Evolutionary conservation across 1,284 basidiomycete species (phyloP).

Genomic region (Rhodotorula sp.): DNA sequence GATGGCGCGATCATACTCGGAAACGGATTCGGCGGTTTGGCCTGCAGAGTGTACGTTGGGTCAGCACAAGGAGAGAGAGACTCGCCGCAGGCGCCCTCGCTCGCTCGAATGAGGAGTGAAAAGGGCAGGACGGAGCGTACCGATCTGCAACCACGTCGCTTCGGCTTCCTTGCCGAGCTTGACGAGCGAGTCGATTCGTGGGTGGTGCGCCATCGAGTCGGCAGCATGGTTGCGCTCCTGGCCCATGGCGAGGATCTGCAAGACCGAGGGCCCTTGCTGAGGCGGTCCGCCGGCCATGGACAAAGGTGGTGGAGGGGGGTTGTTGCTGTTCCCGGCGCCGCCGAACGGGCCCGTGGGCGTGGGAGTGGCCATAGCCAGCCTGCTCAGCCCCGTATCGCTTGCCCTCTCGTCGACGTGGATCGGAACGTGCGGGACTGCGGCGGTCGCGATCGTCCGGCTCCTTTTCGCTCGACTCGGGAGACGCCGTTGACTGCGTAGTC

Average conservation of each 20-base stretch:
- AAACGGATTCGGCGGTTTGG: constrained; percentile 36
- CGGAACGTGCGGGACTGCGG: no score
- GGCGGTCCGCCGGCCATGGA: constrained; percentile 34
- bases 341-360: not conserved
- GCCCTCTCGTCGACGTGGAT: no score
- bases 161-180: constrained; percentile 81
- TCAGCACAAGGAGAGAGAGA: not conserved
- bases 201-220: constrained; percentile 37
- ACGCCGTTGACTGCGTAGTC: no score
- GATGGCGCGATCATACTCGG: constrained; percentile 76
- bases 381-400: no score
- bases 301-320: constrained; percentile 32
- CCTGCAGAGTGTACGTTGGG: not conserved
- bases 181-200: constrained; percentile 39
- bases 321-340: constrained; percentile 18
- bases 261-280: constrained; percentile 38
- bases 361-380: constrained; percentile 8
- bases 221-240: constrained; percentile 41
- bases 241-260: constrained; percentile 40
- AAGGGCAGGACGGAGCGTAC: constrained; percentile 51
- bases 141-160: constrained; percentile 88
- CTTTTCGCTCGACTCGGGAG: no score
- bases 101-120: not conserved
- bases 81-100: not conserved
- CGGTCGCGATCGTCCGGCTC: no score